Percentiles rank a stretch among this genome's conserved stretches.
These are phyloP conservation scores for Clathrus columnatus DNA, from an alignment of 768 basidiomycete genomes.

Conservation along the genomic window DNA sequence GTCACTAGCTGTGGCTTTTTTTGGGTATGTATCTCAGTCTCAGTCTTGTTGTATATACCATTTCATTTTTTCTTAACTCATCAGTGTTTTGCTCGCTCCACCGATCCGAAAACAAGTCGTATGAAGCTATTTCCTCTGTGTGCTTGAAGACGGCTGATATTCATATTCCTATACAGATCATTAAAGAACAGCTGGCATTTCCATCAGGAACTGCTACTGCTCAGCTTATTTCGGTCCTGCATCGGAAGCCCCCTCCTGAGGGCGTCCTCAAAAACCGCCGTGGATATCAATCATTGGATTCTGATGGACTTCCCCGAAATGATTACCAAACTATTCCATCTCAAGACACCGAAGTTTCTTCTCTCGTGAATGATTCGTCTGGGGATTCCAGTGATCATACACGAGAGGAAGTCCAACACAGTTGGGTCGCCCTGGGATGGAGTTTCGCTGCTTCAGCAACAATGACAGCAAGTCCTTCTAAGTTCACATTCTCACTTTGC, in stretches of 20 bases:
- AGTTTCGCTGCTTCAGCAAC: constrained; percentile 70
- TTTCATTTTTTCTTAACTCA: constrained; percentile 6
- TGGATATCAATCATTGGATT: constrained; percentile 39
- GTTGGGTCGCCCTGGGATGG: constrained; percentile 69
- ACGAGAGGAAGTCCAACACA: constrained; percentile 47
- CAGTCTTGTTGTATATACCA: neutral
- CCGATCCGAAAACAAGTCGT: constrained; percentile 94
- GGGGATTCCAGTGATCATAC: constrained; percentile 28
- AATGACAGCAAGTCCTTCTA: constrained; percentile 57
- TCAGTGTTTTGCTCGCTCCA: constrained; percentile 89
- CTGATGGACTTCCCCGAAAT: constrained; percentile 8
- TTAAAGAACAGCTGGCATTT: constrained; percentile 89
- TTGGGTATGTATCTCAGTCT: constrained; percentile 46
- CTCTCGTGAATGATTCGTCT: constrained; percentile 24
- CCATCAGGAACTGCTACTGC: constrained; percentile 96
- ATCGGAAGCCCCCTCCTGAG: constrained; percentile 62
- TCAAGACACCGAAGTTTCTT: neutral
- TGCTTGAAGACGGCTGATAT: neutral
- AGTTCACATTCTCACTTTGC: neutral
- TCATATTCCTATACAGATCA: constrained; percentile 44
- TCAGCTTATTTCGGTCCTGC: constrained; percentile 86
- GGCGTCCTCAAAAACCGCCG: constrained; percentile 43
- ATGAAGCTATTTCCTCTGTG: constrained; percentile 19
- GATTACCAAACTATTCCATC: constrained; percentile 8
- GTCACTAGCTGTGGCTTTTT: constrained; percentile 90